Conservation (phyloP, 2,329 filamentous ascomycete genomes). For the Cladosporium sp. region DNA sequence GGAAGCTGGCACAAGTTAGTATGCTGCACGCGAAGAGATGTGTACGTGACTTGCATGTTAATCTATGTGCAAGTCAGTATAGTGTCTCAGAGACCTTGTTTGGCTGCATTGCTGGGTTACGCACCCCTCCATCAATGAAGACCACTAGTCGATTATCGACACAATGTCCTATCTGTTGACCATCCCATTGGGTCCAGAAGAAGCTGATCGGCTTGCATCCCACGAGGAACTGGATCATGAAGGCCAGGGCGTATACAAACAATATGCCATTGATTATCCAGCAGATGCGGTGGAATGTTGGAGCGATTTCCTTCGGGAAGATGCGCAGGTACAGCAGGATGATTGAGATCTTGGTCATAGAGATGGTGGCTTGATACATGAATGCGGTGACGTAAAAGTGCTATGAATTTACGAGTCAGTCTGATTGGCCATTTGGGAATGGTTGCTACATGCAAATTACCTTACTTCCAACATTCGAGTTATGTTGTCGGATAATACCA, state of each 20-base stretch:
- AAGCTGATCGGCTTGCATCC: not conserved
- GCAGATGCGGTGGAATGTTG: not conserved
- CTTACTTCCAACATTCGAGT: not conserved
- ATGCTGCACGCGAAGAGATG: too few species aligned
- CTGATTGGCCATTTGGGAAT: not conserved
- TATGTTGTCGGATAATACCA: not conserved
- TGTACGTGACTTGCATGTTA: too few species aligned
- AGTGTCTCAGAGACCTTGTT: too few species aligned
- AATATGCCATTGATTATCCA: not conserved
- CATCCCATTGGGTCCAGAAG: slow-evolving; percentile 2
- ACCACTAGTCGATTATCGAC: not conserved
- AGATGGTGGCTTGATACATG: not conserved
- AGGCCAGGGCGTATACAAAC: not conserved
- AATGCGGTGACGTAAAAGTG: not conserved
- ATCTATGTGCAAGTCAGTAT: too few species aligned
- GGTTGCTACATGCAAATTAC: not conserved
- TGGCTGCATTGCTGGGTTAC: too few species aligned
- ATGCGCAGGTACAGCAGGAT: slow-evolving; percentile 2
- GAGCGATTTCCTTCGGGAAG: slow-evolving; percentile 3
- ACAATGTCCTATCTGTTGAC: not conserved
- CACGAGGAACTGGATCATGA: not conserved
- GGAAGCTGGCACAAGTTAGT: not conserved
- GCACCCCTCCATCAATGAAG: not conserved
- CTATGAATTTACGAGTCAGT: not conserved
- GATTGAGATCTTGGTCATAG: slow-evolving; percentile 2